Percentiles rank a stretch among this genome's conserved stretches.
phyloP scores from a whole-genome alignment of 352 stramenopile species.

The Blastocystis sp. region DNA sequence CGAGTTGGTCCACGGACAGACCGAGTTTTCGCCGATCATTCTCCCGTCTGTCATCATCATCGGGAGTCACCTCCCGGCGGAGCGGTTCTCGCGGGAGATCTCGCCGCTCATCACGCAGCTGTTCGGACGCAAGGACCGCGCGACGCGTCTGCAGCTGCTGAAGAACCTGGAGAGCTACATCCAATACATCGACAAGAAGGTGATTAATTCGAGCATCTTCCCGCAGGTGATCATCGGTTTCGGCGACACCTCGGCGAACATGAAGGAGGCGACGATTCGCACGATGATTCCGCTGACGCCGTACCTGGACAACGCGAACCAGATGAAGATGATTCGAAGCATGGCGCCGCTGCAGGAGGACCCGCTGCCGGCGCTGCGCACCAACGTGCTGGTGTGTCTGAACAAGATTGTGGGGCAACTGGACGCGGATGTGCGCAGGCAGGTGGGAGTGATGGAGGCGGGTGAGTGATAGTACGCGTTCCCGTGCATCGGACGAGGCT shows the following conservation, averaged over 20 bases:
- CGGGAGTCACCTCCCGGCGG: constrained; percentile 15
- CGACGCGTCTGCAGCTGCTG: constrained; percentile 62
- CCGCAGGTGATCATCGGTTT: constrained; percentile 56
- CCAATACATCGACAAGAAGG: constrained; percentile 44
- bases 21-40: constrained; percentile 56
- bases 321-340: constrained; percentile 53
- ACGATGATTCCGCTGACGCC: constrained; percentile 58
- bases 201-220: constrained; percentile 66
- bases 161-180: constrained; percentile 74
- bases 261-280: constrained; percentile 69
- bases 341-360: constrained; percentile 58
- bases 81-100: constrained; percentile 65
- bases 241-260: constrained; percentile 49
- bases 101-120: constrained; percentile 64
- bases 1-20: constrained; percentile 70
- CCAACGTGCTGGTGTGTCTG: constrained; percentile 70
- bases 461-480: constrained; percentile 33
- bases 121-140: constrained; percentile 61
- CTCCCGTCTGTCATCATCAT: constrained; percentile 68
- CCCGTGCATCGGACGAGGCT: constrained; percentile 51
- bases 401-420: constrained; percentile 34
- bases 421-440: constrained; percentile 24
- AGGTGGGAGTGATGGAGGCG: not conserved
- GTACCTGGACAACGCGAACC: not conserved
- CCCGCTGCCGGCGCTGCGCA: constrained; percentile 60